Evolutionary conservation across 2,329 filamentous ascomycete species (phyloP), one percentile per base, ranked within the genome.

Genomic region (Mycosphaerelloides madeirae): DNA sequence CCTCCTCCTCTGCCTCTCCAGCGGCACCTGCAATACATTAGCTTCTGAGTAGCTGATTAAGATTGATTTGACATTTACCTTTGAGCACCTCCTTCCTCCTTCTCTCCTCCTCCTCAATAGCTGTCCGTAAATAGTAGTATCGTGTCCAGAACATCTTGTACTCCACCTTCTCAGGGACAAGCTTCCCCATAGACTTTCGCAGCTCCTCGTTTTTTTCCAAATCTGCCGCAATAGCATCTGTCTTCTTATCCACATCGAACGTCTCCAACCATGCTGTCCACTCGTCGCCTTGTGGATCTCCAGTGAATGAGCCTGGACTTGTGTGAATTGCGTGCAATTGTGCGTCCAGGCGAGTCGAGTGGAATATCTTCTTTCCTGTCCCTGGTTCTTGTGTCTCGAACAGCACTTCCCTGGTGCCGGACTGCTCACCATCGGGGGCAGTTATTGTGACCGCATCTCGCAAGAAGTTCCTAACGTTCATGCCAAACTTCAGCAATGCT

Each of bases 271-370:
- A 97, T 3, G 72, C 66, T 8, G 80, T 76, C 72, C 84, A 97
- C 65, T 94, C 83, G 12, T 79, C 75, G 38, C 83, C 59, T 34
- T 58, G 83, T 6, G 78, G 88, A 60, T 97, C 89, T 61, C 85
- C 85, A 43, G 80, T 79, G 67, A 97, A 95, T 57, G 83, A 87
- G 50, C 93, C 85, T 31, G 83, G 67, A 15, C 82, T 85, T 3
- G 87, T 90, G 66, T 98, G 93, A 48, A 98, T 90, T 28, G 95
- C 89, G 63, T 98, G 91, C 50, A 98, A 73, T 68, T 97, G 93
- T 1, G 93, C 93, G 61, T 98, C 93, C 63, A 96, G 91, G 49
- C 93, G 79, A 40, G 89, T 95, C 1, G 88, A 87, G 65, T 98
- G 93, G 53, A 97, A 95, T 13, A 97, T 88, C 43, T 93, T 79